Evolutionary conservation across 192 early-diverging fungal genomes (phyloP).

Genomic region (Coemansia sp.): DNA sequence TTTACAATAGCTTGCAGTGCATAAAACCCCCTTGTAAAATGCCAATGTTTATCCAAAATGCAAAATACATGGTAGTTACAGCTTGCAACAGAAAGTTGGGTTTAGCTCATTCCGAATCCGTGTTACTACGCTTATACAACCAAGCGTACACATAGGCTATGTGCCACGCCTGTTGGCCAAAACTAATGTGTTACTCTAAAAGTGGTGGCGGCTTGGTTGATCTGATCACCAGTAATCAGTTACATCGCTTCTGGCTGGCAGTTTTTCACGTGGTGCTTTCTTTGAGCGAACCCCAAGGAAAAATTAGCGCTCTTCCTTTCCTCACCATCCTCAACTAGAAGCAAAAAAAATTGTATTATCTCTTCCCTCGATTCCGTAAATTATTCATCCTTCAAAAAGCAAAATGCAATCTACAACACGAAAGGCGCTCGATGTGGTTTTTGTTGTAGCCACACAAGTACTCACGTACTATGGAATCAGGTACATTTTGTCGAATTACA

Average conservation of each 20-base stretch:
- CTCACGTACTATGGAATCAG: constrained; percentile 86
- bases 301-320: not conserved
- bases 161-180: too few species aligned
- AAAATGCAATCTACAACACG: constrained; percentile 54
- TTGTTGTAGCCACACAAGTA: constrained; percentile 86
- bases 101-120: too few species aligned
- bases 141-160: too few species aligned
- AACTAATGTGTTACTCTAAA: too few species aligned
- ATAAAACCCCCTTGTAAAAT: too few species aligned
- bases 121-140: too few species aligned
- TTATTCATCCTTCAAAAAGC: not conserved
- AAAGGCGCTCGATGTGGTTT: constrained; percentile 47
- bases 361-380: not conserved
- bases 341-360: not conserved
- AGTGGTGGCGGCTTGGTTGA: too few species aligned
- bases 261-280: not conserved
- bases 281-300: too few species aligned
- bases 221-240: not conserved
- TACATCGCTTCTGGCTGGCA: not conserved
- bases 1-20: too few species aligned
- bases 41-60: too few species aligned
- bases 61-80: too few species aligned
- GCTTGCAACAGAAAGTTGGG: too few species aligned
- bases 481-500: constrained; percentile 74
- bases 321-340: not conserved